Evolutionary conservation across 2,329 filamentous ascomycete genomes (phyloP).

Genomic region (Ceratocystis huliohia): DNA sequence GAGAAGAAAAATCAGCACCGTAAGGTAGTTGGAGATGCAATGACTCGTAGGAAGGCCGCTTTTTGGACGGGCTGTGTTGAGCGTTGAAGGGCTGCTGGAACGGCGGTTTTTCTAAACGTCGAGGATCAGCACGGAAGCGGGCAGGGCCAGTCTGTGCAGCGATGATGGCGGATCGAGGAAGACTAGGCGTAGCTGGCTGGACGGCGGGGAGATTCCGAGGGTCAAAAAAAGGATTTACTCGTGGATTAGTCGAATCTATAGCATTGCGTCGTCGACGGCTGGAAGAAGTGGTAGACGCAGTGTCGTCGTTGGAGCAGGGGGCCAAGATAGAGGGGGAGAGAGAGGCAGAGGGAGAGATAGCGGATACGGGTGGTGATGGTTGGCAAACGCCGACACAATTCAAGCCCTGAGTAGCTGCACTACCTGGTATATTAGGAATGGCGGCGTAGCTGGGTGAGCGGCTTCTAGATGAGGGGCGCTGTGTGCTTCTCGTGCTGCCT

Average conservation of each 20-base stretch:
- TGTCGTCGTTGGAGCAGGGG: background rate
- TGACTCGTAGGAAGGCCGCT: conserved; percentile 12
- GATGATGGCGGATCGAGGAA: conserved; percentile 22
- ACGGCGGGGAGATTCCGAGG: conserved; percentile 21
- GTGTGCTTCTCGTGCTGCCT: no score
- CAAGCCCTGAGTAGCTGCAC: background rate
- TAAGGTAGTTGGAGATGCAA: conserved; percentile 19
- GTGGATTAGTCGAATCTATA: conserved; percentile 21
- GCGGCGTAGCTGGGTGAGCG: conserved; percentile 19
- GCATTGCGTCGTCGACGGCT: conserved; percentile 22
- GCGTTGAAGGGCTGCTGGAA: conserved; percentile 21
- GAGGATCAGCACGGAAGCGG: conserved; percentile 21
- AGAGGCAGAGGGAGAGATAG: background rate
- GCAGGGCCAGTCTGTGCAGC: conserved; percentile 22
- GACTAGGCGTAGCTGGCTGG: conserved; percentile 18
- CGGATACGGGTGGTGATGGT: background rate
- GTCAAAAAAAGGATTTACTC: conserved; percentile 19
- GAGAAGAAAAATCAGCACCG: conserved; percentile 19
- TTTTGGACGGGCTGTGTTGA: conserved; percentile 16
- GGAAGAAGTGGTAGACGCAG: conserved; percentile 8
- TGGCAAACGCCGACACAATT: background rate
- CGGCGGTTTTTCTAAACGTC: conserved; percentile 20
- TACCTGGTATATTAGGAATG: background rate
- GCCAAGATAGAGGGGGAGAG: background rate
- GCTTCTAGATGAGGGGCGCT: conserved; percentile 17